phyloP scores from a whole-genome alignment of 345 rosid species.

The Murraya paniculata region DNA sequence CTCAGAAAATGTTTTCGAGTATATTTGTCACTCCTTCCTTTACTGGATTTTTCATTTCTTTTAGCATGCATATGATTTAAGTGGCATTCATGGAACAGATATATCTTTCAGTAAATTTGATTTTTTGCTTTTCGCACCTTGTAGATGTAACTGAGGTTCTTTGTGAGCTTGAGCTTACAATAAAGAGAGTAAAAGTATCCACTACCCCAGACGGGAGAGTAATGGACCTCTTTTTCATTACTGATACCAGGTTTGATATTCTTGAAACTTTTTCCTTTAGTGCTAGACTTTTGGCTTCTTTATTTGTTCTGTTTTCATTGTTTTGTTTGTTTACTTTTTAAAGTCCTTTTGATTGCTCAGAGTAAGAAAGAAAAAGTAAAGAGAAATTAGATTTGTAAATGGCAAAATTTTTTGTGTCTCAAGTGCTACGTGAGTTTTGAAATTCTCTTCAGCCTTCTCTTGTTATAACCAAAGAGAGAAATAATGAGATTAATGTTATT shows the following conservation, averaged over 20 bases:
- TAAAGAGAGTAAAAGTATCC: conserved; percentile 63
- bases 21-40: neutral
- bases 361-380: neutral
- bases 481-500: neutral
- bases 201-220: conserved; percentile 73
- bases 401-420: neutral
- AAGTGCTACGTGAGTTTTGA: neutral
- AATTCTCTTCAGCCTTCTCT: neutral
- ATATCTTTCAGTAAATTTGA: neutral
- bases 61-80: neutral
- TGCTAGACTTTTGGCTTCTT: neutral
- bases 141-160: conserved; percentile 65
- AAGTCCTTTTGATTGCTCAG: neutral
- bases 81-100: neutral
- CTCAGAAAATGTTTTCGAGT: neutral
- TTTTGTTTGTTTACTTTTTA: neutral
- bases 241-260: conserved; percentile 61
- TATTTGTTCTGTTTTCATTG: neutral
- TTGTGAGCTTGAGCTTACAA: conserved; percentile 60
- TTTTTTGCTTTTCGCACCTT: neutral
- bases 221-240: conserved; percentile 64
- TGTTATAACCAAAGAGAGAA: neutral
- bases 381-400: neutral
- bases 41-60: neutral
- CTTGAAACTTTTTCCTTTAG: conserved; percentile 5